Evolutionary conservation across 331 rosid species (phyloP).

Genomic region (Ulmus americana): DNA sequence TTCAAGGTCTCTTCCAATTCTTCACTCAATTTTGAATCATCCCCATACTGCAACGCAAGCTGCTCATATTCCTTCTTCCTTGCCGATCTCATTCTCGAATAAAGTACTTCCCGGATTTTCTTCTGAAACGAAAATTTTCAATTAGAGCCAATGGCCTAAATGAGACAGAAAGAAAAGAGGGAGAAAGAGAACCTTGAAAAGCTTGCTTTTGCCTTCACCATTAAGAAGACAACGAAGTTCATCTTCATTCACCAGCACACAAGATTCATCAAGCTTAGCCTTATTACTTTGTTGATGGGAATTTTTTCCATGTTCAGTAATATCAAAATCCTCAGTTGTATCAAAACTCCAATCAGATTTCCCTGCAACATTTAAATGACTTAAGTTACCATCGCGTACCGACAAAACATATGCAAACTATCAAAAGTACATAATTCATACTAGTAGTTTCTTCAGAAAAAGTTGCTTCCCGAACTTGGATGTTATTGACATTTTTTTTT

Average conservation of each 20-base stretch:
- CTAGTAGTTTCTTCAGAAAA: too few relatives aligned
- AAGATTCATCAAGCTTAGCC: conserved; percentile 56
- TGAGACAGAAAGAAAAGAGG: background rate
- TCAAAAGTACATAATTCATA: background rate
- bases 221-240: conserved; percentile 41
- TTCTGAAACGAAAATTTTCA: conserved; percentile 29
- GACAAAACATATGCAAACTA: background rate
- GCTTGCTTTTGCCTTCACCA: conserved; percentile 23
- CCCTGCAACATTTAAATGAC: conserved; percentile 22
- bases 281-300: conserved; percentile 25
- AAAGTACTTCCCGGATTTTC: conserved; percentile 46
- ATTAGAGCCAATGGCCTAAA: conserved; percentile 3
- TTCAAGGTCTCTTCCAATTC: conserved; percentile 18
- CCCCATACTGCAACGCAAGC: conserved; percentile 54
- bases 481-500: too few relatives aligned
- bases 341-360: conserved; percentile 27
- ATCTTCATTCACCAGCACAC: conserved; percentile 57
- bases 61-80: conserved; percentile 80
- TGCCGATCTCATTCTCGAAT: conserved; percentile 43
- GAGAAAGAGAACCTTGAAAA: conserved; percentile 46
- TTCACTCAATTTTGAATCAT: conserved; percentile 16
- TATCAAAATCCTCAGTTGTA: conserved; percentile 24
- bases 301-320: conserved; percentile 23
- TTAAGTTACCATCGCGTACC: conserved; percentile 11
- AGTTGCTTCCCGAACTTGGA: too few relatives aligned